Evolutionary conservation across 75 land plant genomes (phyloP).

Genomic region (Cupressus sempervirens): DNA sequence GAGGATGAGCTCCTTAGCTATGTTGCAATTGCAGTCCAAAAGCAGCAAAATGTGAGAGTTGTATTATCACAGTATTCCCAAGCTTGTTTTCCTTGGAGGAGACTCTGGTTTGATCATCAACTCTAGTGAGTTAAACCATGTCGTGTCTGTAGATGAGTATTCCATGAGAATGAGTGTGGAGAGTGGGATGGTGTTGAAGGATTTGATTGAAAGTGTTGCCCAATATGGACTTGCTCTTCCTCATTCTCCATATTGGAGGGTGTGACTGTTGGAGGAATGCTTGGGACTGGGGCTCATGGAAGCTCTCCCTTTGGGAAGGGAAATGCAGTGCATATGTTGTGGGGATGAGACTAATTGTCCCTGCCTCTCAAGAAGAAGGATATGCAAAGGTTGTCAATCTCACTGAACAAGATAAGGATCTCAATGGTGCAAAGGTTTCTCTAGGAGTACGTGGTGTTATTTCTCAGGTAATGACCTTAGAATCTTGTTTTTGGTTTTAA

Average conservation of each 20-base stretch:
- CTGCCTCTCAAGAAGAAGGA: slow-evolving; percentile 35
- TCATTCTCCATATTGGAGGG: slow-evolving; percentile 44
- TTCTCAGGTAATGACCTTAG: slow-evolving; percentile 37
- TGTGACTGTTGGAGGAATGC: slow-evolving; percentile 37
- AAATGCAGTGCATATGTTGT: slow-evolving; percentile 35
- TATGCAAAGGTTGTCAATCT: slow-evolving; percentile 45
- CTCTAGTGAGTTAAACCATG: slow-evolving; percentile 14
- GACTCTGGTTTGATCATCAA: slow-evolving; percentile 29
- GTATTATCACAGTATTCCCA: slow-evolving; percentile 45
- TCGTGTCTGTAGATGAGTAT: slow-evolving; percentile 10
- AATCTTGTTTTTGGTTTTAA: too few relatives aligned
- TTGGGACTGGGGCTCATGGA: slow-evolving; percentile 54
- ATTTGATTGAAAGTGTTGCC: slow-evolving; percentile 30
- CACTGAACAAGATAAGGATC: slow-evolving; percentile 19
- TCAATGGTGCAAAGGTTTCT: slow-evolving; percentile 66
- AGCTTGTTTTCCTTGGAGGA: slow-evolving; percentile 38
- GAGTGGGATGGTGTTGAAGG: slow-evolving; percentile 12
- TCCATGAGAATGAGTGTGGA: slow-evolving; percentile 21
- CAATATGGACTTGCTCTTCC: slow-evolving; percentile 30
- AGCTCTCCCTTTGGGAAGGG: slow-evolving; percentile 45
- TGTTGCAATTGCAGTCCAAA: slow-evolving; percentile 25
- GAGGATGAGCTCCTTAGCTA: slow-evolving; percentile 30
- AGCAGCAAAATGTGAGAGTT: slow-evolving; percentile 37
- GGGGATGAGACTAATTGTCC: slow-evolving; percentile 26
- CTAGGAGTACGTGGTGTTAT: slow-evolving; percentile 81